Percentiles rank a stretch among this genome's conserved stretches.
Conservation (phyloP, 2,329 filamentous ascomycete genomes). For the Alternaria sp. region DNA sequence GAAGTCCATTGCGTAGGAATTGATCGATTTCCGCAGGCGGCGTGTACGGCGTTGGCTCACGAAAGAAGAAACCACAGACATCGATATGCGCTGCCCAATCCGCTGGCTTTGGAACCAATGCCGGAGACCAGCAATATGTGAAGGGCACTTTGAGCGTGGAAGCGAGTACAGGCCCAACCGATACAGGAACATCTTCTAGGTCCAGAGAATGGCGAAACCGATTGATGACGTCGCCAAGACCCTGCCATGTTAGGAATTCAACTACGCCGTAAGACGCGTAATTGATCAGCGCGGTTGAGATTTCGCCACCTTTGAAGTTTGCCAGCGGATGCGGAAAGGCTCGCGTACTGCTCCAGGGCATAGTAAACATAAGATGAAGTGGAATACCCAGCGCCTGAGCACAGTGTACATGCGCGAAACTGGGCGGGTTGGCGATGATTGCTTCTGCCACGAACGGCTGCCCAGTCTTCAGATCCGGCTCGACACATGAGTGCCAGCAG, state of each 20-base stretch:
- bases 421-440: constrained; percentile 82
- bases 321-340: constrained; percentile 61
- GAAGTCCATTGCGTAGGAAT: constrained; percentile 60
- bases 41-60: constrained; percentile 48
- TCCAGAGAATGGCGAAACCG: constrained; percentile 50
- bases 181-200: constrained; percentile 48
- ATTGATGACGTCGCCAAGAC: constrained; percentile 59
- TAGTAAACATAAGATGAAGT: constrained; percentile 76
- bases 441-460: constrained; percentile 78
- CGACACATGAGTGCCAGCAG: constrained; percentile 44
- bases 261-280: constrained; percentile 58
- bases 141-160: constrained; percentile 51
- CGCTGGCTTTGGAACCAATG: constrained; percentile 29
- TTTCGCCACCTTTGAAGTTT: constrained; percentile 51
- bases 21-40: constrained; percentile 51
- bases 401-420: constrained; percentile 77
- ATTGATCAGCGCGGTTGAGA: constrained; percentile 50
- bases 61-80: constrained; percentile 59
- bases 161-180: constrained; percentile 47
- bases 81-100: constrained; percentile 28
- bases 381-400: constrained; percentile 77
- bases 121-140: constrained; percentile 59
- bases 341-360: constrained; percentile 59
- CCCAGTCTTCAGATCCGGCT: constrained; percentile 41
- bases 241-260: constrained; percentile 61